Evolutionary conservation across 2,329 filamentous ascomycete genomes (phyloP).

Genomic region (Fusarium zealandicum): DNA sequence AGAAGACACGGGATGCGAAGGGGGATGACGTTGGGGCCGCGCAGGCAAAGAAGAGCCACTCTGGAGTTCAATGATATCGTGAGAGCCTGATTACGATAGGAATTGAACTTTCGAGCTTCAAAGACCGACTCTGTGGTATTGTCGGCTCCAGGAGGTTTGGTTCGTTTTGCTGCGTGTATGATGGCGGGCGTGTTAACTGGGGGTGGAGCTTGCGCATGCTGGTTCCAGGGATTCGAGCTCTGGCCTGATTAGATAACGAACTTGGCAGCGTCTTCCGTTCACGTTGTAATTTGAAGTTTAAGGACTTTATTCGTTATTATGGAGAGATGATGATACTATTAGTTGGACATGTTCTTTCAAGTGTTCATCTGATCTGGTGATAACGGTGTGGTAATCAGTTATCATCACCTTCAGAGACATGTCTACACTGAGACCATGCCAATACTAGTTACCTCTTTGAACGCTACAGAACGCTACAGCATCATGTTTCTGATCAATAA

Average conservation of each 20-base stretch:
- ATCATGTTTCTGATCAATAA: too few species aligned
- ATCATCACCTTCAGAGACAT: too few species aligned
- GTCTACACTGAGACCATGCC: too few species aligned
- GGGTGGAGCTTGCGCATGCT: conserved; percentile 28
- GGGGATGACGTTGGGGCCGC: conserved; percentile 26
- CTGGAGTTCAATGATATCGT: neutral
- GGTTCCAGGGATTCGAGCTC: conserved; percentile 13
- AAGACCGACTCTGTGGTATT: neutral
- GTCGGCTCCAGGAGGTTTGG: neutral
- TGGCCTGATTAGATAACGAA: conserved; percentile 39
- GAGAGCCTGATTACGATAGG: neutral
- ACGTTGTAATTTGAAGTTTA: neutral
- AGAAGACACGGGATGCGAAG: conserved; percentile 28
- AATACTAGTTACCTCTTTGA: too few species aligned
- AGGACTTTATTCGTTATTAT: neutral
- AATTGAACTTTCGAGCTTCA: neutral
- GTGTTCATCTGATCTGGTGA: too few species aligned
- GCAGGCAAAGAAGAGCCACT: conserved; percentile 12
- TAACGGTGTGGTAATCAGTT: too few species aligned
- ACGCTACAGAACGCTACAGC: too few species aligned
- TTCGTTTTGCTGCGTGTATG: conserved; percentile 2
- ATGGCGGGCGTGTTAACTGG: conserved; percentile 8
- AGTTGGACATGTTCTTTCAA: too few species aligned
- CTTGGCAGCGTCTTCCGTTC: conserved; percentile 6
- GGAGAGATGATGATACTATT: too few species aligned